These are phyloP conservation scores for Lupinus albus DNA, from an alignment of 306 rosid genomes.

Conservation along the genomic window DNA sequence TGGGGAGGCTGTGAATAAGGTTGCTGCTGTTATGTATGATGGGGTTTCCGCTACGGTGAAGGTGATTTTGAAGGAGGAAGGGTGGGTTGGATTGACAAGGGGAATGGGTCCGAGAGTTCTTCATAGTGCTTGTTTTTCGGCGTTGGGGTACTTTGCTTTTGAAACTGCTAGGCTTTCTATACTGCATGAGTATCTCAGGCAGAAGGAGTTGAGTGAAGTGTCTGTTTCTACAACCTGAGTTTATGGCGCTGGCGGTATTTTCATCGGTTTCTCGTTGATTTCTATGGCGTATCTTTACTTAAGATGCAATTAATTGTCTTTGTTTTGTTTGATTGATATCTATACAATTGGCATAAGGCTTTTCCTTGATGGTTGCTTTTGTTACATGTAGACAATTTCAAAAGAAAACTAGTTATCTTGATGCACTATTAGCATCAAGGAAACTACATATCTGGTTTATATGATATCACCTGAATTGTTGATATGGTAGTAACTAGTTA, in stretches of 20 bases:
- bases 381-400: neutral
- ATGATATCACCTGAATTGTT: neutral
- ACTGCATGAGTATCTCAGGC: constrained; percentile 58
- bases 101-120: constrained; percentile 96
- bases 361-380: neutral
- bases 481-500: neutral
- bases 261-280: neutral
- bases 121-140: constrained; percentile 90
- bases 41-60: constrained; percentile 67
- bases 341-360: constrained; percentile 1
- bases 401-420: neutral
- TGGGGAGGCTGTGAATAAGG: constrained; percentile 57
- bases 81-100: constrained; percentile 76
- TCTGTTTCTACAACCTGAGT: constrained; percentile 50
- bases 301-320: neutral
- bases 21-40: constrained; percentile 53
- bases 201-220: constrained; percentile 51
- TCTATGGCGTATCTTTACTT: neutral
- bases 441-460: neutral
- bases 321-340: constrained; percentile 10
- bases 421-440: neutral
- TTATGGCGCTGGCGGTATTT: constrained; percentile 18
- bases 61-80: constrained; percentile 77
- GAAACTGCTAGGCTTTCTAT: constrained; percentile 85
- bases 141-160: constrained; percentile 88